Conservation (phyloP, 192 early-diverging fungal species). For the Backusella parvicylindrica region DNA sequence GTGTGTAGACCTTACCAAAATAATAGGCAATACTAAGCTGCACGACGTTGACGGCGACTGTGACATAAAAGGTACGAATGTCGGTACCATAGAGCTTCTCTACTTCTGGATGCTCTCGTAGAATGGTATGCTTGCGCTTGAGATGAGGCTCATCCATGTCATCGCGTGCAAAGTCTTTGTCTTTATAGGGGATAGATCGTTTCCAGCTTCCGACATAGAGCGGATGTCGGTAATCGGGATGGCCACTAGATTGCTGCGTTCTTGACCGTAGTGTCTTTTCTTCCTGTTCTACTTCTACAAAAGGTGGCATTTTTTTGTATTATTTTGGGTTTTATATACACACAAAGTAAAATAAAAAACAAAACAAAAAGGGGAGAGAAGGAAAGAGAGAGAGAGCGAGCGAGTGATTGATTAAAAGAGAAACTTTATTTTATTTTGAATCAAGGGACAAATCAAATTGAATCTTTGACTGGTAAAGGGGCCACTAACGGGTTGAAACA, state of each 20-base stretch:
- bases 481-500: not conserved
- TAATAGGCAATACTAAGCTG: slow-evolving; percentile 80
- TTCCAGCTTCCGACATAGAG: slow-evolving; percentile 81
- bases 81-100: slow-evolving; percentile 82
- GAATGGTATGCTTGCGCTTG: slow-evolving; percentile 86
- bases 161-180: slow-evolving; percentile 77
- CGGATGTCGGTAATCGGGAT: slow-evolving; percentile 69
- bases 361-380: not conserved
- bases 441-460: slow-evolving; percentile 1
- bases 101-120: slow-evolving; percentile 86
- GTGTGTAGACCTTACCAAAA: slow-evolving; percentile 59
- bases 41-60: slow-evolving; percentile 55
- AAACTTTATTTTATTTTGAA: not conserved
- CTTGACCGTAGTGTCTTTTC: not conserved
- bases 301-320: slow-evolving; percentile 23
- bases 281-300: slow-evolving; percentile 15
- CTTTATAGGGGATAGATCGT: slow-evolving; percentile 68
- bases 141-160: slow-evolving; percentile 93
- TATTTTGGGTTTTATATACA: not conserved
- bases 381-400: not conserved
- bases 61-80: slow-evolving; percentile 73
- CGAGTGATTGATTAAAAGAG: too few relatives aligned
- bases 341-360: not conserved
- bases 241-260: not conserved
- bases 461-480: not conserved